Evolutionary conservation across 2,329 filamentous ascomycete genomes (phyloP).

Genomic region (Aureobasidium musti): DNA sequence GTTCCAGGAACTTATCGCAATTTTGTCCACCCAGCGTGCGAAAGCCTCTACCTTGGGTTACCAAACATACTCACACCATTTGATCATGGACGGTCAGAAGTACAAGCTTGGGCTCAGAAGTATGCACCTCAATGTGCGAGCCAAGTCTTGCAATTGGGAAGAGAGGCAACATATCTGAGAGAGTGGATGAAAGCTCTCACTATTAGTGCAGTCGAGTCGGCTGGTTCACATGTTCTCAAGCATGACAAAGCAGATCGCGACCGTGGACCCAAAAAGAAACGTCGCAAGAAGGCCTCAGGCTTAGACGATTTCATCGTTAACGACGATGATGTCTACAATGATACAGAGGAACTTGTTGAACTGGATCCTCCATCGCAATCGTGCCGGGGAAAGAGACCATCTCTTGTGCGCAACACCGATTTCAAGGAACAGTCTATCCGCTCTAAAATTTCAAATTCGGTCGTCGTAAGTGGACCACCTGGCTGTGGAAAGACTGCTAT

Average conservation of each 20-base stretch:
- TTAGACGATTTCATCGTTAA: constrained; percentile 78
- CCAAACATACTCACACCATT: constrained; percentile 70
- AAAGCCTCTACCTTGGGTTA: constrained; percentile 61
- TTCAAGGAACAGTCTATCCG: constrained; percentile 34
- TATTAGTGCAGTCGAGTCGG: constrained; percentile 73
- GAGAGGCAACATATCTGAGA: constrained; percentile 68
- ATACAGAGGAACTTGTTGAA: constrained; percentile 65
- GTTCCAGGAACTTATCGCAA: not conserved
- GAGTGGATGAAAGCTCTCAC: constrained; percentile 79
- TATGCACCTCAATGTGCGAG: constrained; percentile 71
- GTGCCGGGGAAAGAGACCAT: constrained; percentile 33
- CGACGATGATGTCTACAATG: constrained; percentile 67
- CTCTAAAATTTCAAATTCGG: constrained; percentile 65
- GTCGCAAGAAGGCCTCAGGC: constrained; percentile 65
- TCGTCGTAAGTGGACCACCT: constrained; percentile 85
- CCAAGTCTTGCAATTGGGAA: constrained; percentile 74
- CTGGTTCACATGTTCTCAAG: constrained; percentile 36
- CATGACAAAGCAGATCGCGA: constrained; percentile 28
- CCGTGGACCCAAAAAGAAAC: constrained; percentile 59
- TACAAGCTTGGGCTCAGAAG: constrained; percentile 74
- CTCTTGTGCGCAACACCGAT: constrained; percentile 27
- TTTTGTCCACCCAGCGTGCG: constrained; percentile 59
- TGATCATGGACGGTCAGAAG: constrained; percentile 75
- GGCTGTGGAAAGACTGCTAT: constrained; percentile 93
- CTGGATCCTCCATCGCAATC: constrained; percentile 48